Conservation (phyloP, 2,329 filamentous ascomycete genomes). For the Botrytis aclada region DNA sequence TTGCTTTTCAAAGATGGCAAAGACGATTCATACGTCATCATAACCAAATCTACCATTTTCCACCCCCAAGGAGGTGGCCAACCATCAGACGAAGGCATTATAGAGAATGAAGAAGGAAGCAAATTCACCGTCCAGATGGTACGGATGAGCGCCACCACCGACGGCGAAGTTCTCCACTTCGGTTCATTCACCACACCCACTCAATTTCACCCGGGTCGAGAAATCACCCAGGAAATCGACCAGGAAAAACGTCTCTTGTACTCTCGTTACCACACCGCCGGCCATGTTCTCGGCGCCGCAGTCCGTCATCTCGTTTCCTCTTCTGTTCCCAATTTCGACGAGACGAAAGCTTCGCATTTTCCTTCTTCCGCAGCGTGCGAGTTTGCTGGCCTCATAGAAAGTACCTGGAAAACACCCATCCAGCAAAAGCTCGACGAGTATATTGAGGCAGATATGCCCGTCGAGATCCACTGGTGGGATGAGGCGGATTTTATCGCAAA, state of each 20-base stretch:
- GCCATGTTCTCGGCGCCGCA: conserved; percentile 67
- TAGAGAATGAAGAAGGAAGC: conserved; percentile 38
- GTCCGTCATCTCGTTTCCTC: conserved; percentile 55
- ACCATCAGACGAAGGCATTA: conserved; percentile 63
- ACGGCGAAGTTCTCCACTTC: conserved; percentile 62
- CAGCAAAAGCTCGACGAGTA: conserved; percentile 60
- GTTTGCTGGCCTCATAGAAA: conserved; percentile 65
- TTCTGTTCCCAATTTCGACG: conserved; percentile 52
- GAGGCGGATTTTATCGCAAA: conserved; percentile 56
- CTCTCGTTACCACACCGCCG: conserved; percentile 69
- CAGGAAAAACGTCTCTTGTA: conserved; percentile 57
- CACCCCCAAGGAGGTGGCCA: conserved; percentile 74
- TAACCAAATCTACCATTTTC: conserved; percentile 67
- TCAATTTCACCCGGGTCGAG: conserved; percentile 44
- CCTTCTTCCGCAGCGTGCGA: conserved; percentile 66
- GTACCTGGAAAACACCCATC: conserved; percentile 59
- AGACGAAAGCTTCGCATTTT: conserved; percentile 70
- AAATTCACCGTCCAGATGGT: conserved; percentile 55
- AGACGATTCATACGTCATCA: conserved; percentile 53
- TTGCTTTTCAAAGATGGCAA: conserved; percentile 56
- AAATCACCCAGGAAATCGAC: conserved; percentile 58
- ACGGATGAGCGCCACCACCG: conserved; percentile 48
- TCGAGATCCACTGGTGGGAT: conserved; percentile 66
- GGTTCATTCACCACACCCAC: conserved; percentile 48
- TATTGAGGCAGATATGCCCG: conserved; percentile 52